Conservation (phyloP, 2,329 filamentous ascomycete genomes). For the Colletotrichum aenigma region DNA sequence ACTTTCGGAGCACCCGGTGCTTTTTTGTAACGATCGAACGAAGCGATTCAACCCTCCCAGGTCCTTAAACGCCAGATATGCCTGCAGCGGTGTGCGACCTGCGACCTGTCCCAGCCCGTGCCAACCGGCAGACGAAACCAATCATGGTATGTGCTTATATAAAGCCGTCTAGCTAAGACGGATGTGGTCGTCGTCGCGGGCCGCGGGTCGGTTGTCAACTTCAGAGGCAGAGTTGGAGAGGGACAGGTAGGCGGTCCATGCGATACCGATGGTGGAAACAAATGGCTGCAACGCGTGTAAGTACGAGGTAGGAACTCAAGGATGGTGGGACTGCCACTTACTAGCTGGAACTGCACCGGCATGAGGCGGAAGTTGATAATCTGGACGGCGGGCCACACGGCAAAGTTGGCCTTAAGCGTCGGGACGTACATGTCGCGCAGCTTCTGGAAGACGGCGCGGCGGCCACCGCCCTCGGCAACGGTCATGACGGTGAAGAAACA, state of each 20-base stretch:
- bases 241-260: constrained; percentile 96
- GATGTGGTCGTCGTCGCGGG: constrained; percentile 33
- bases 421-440: constrained; percentile 93
- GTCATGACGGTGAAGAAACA: constrained; percentile 98
- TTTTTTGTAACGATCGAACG: neutral
- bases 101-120: neutral
- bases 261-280: constrained; percentile 93
- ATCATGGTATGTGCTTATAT: neutral
- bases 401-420: constrained; percentile 92
- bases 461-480: constrained; percentile 87
- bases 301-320: neutral
- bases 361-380: constrained; percentile 96
- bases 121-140: neutral
- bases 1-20: neutral
- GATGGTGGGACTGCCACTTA: constrained; percentile 61
- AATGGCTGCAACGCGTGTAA: constrained; percentile 70
- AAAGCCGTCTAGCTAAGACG: constrained; percentile 32
- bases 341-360: constrained; percentile 95
- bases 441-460: constrained; percentile 79
- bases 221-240: constrained; percentile 82
- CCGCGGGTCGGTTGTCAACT: constrained; percentile 35
- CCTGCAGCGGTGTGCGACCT: neutral
- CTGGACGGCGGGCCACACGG: constrained; percentile 95
- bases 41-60: neutral
- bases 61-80: neutral